phyloP scores from a whole-genome alignment of 1,139 yeast species.

The Pichia sp. region DNA sequence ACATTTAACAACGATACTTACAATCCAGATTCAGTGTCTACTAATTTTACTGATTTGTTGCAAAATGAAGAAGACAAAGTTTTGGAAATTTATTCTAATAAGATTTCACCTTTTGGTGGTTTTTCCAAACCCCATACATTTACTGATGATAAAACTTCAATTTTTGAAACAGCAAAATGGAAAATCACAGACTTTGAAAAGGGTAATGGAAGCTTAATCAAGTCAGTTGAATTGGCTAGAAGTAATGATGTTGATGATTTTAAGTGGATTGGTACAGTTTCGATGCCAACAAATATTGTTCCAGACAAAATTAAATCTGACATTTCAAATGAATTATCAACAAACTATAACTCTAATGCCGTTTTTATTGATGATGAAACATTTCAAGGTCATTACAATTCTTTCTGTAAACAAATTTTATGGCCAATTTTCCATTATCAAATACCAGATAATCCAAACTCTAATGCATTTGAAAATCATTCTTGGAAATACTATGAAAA shows the following conservation, averaged over 20 bases:
- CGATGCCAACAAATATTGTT: slow-evolving; percentile 83
- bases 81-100: slow-evolving; percentile 8
- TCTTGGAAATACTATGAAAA: slow-evolving; percentile 82
- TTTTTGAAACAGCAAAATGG: slow-evolving; percentile 75
- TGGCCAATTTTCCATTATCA: slow-evolving; percentile 98
- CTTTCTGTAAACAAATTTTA: slow-evolving; percentile 84
- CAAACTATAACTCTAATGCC: slow-evolving; percentile 52
- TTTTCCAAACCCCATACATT: slow-evolving; percentile 52
- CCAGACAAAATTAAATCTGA: slow-evolving; percentile 47
- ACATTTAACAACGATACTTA: background rate
- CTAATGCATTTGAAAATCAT: slow-evolving; percentile 92
- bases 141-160: slow-evolving; percentile 40
- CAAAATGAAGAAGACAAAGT: slow-evolving; percentile 12
- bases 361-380: slow-evolving; percentile 71
- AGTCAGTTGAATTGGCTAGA: slow-evolving; percentile 68
- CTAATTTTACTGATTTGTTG: slow-evolving; percentile 5
- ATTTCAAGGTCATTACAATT: slow-evolving; percentile 82
- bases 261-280: slow-evolving; percentile 83
- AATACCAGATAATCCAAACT: slow-evolving; percentile 90
- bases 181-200: slow-evolving; percentile 57
- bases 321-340: slow-evolving; percentile 40
- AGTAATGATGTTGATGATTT: slow-evolving; percentile 39
- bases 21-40: slow-evolving; percentile 6
- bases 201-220: slow-evolving; percentile 84
- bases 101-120: slow-evolving; percentile 72